Evolutionary conservation across 768 basidiomycete species (phyloP).

Genomic region (Boletellus emodensis): DNA sequence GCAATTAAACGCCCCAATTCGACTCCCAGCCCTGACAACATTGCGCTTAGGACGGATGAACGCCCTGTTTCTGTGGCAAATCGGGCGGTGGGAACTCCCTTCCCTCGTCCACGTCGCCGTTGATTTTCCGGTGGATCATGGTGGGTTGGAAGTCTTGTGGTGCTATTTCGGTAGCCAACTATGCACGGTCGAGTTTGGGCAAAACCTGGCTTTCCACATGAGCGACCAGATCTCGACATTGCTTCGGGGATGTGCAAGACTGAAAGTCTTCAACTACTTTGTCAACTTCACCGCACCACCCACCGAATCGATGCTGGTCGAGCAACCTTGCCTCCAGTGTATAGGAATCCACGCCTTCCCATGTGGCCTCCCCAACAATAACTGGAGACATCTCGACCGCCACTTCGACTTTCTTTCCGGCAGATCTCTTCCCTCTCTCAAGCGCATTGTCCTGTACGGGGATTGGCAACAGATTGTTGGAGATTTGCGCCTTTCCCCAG

Average conservation of each 20-base stretch:
- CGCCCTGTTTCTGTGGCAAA: conserved; percentile 47
- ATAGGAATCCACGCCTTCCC: conserved; percentile 51
- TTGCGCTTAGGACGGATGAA: conserved; percentile 50
- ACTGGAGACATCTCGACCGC: conserved; percentile 27
- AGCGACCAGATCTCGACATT: conserved; percentile 45
- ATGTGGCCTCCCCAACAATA: conserved; percentile 39
- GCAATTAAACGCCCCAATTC: conserved; percentile 24
- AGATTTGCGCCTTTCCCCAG: conserved; percentile 36
- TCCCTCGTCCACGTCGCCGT: conserved; percentile 48
- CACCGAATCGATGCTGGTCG: conserved; percentile 10
- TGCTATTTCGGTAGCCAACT: conserved; percentile 47
- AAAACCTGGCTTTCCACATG: conserved; percentile 50
- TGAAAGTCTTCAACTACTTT: conserved; percentile 54
- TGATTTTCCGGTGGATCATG: conserved; percentile 41
- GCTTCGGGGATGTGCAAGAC: conserved; percentile 42
- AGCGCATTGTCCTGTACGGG: conserved; percentile 46
- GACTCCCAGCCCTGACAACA: conserved; percentile 46
- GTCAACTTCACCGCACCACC: conserved; percentile 44
- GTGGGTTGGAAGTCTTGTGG: conserved; percentile 46
- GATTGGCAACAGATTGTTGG: conserved; percentile 43
- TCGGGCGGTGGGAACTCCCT: conserved; percentile 51
- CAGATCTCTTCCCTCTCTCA: conserved; percentile 43
- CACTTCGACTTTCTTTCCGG: conserved; percentile 47
- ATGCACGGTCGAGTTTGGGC: conserved; percentile 54
- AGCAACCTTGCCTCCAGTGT: conserved; percentile 36